phyloP scores from a whole-genome alignment of 2,329 filamentous ascomycete species.

The Monilinia polystroma region DNA sequence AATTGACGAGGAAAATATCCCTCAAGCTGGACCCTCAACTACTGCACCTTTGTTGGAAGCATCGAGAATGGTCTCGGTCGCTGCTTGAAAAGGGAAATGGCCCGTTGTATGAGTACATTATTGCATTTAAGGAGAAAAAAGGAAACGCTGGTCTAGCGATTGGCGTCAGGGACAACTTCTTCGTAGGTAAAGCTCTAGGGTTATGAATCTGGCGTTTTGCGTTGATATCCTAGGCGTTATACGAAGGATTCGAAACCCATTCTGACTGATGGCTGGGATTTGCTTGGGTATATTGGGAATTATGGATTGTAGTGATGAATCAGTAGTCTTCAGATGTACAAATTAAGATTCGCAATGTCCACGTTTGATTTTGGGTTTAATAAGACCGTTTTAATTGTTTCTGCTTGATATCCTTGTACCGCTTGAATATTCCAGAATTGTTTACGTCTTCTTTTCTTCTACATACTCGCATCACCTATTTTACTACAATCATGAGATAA shows the following conservation, averaged over 20 bases:
- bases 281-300: conserved; percentile 3
- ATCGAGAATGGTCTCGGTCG: conserved; percentile 19
- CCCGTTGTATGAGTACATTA: conserved; percentile 17
- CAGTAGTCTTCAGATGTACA: conserved; percentile 3
- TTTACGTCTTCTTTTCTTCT: background rate
- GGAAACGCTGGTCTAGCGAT: conserved; percentile 9
- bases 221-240: conserved; percentile 19
- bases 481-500: background rate
- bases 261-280: conserved; percentile 3
- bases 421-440: background rate
- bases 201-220: conserved; percentile 19
- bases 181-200: conserved; percentile 5
- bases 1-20: conserved; percentile 44
- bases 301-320: conserved; percentile 3
- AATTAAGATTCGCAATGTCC: conserved; percentile 2
- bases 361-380: background rate
- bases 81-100: conserved; percentile 7
- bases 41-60: conserved; percentile 18
- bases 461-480: background rate
- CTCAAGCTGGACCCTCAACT: conserved; percentile 7
- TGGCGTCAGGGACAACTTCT: conserved; percentile 12
- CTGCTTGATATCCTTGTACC: background rate
- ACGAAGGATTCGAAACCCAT: background rate
- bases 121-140: conserved; percentile 17
- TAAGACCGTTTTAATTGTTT: background rate